Percentiles rank a stretch among this genome's conserved stretches.
Evolutionary conservation across 495 filamentous ascomycete species (phyloP).

Genomic region (Tuber borchii): DNA sequence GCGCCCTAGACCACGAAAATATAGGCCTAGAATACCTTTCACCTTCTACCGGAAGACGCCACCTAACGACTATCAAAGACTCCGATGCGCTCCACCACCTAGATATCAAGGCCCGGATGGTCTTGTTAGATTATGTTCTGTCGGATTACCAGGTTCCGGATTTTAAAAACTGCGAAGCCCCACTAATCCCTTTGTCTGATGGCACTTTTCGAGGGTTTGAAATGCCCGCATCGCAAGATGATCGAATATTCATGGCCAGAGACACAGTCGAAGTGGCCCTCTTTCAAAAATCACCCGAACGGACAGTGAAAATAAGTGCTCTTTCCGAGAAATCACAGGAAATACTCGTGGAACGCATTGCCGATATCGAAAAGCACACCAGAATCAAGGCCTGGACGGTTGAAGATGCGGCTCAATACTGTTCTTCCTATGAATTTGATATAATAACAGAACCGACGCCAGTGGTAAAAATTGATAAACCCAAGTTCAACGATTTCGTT

Average conservation of each 20-base stretch:
- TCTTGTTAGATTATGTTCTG: slow-evolving; percentile 33
- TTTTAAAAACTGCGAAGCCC: slow-evolving; percentile 26
- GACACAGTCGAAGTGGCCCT: slow-evolving; percentile 12
- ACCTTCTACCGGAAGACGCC: slow-evolving; percentile 11
- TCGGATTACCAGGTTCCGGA: slow-evolving; percentile 22
- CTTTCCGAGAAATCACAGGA: neutral
- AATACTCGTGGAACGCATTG: slow-evolving; percentile 5
- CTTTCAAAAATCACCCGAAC: slow-evolving; percentile 16
- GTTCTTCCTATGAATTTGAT: slow-evolving; percentile 19
- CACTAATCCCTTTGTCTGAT: slow-evolving; percentile 23
- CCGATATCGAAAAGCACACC: slow-evolving; percentile 15
- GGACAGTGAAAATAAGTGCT: slow-evolving; percentile 12
- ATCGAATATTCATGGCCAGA: slow-evolving; percentile 19
- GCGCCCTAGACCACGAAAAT: neutral
- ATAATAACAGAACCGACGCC: neutral
- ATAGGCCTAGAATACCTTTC: slow-evolving; percentile 11
- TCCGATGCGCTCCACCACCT: slow-evolving; percentile 5
- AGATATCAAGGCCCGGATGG: neutral
- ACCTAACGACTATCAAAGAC: slow-evolving; percentile 16
- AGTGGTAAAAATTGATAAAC: slow-evolving; percentile 13
- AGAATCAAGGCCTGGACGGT: slow-evolving; percentile 20
- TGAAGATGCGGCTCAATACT: slow-evolving; percentile 29
- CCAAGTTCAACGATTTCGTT: slow-evolving; percentile 17
- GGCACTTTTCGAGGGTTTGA: slow-evolving; percentile 22
- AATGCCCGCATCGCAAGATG: neutral